phyloP scores from a whole-genome alignment of 306 rosid species.

The Ammopiptanthus mongolicus region DNA sequence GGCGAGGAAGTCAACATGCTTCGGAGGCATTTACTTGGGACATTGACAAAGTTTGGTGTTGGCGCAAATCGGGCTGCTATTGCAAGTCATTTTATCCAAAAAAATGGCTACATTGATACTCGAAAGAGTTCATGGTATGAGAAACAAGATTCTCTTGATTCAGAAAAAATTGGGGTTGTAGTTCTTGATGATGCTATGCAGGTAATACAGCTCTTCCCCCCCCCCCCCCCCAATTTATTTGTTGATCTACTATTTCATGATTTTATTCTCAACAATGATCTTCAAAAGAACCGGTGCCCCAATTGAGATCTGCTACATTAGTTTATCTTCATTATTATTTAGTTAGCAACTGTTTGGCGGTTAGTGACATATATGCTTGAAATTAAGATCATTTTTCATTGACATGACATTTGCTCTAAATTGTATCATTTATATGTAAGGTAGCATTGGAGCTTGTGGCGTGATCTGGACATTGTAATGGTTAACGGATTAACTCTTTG shows the following conservation, averaged over 20 bases:
- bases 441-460: constrained; percentile 87
- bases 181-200: constrained; percentile 96
- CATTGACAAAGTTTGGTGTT: constrained; percentile 61
- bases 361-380: neutral
- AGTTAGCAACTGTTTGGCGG: neutral
- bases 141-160: constrained; percentile 25
- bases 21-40: constrained; percentile 65
- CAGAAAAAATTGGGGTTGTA: constrained; percentile 55
- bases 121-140: constrained; percentile 22
- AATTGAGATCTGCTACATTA: neutral
- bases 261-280: neutral
- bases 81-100: constrained; percentile 47
- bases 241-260: neutral
- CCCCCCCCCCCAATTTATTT: neutral
- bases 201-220: constrained; percentile 32
- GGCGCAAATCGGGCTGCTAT: constrained; percentile 67
- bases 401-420: constrained; percentile 10
- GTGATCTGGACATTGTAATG: constrained; percentile 83
- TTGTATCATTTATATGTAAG: constrained; percentile 33
- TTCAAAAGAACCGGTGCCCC: neutral
- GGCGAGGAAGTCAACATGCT: constrained; percentile 97
- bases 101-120: constrained; percentile 59
- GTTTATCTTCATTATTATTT: constrained; percentile 17
- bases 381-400: neutral
- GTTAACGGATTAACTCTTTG: constrained; percentile 73